Base-by-base conservation (phyloP, 495 filamentous ascomycete genomes). In the Penicillium bovifimosum region DNA sequence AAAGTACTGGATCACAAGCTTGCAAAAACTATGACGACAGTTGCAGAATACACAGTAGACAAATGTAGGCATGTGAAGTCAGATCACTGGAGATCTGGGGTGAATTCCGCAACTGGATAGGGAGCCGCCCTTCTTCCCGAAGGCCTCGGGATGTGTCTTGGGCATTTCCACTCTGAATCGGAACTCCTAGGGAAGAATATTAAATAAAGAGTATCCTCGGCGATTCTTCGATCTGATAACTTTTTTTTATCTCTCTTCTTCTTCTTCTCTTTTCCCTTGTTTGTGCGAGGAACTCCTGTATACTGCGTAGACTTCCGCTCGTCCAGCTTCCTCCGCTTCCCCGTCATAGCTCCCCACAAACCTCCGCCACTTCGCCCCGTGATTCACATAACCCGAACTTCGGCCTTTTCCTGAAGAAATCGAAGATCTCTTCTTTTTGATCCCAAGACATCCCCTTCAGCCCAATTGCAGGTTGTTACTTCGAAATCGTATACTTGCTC, bases 291-390 rank as follows among this genome's bases (percentile, higher is more conserved):
- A 31, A 31, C 6, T 31, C 29, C 42, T 60, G 27, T 56, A 57
- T 41, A 50, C 42, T 60, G 27, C 55, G 55, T 41, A 50, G 38
- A 47, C 64, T 69, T 75, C 72, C 72, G 72, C 63, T 75, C 70
- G 72, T 71, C 72, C 72, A 75, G 59, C 61, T 59, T 41, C 62
- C 65, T 72, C 70, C 72, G 67, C 68, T 69, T 63, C 69, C 65
- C 70, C 71, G 71, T 71, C 64, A 62, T 61, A 54, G 46, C 56
- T 60, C 64, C 59, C 62, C 67, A 60, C 63, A 66, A 63, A 41
- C 55, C 16, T 39, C 64, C 68, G 68, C 67, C 64, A 67, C 63
- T 65, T 41, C 51, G 54, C 45, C 57, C 64, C 26, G 34, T 24
- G 6, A 50, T 16, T 34, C 48, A 50, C 42, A 50, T 38, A 38